Evolutionary conservation across 164 flowering plant species (phyloP), one percentile per base, ranked within the genome.

Genomic region (Umbilicus rupestris): DNA sequence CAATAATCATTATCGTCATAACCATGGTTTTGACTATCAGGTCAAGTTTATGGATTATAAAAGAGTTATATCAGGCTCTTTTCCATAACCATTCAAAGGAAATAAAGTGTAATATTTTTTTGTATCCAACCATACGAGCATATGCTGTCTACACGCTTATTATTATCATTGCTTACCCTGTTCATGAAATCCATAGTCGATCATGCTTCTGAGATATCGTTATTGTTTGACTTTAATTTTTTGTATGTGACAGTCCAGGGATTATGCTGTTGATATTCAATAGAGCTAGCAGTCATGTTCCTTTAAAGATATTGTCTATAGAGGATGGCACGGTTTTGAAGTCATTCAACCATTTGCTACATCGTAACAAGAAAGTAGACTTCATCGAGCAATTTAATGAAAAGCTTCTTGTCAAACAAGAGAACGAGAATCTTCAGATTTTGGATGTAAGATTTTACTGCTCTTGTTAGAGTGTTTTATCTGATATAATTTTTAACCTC

Each of bases 251-350:
- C 74, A 92, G 98, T 68, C 98, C 98, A 46, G 98, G 96, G 4
- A 92, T 89, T 73, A 89, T 92, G 96, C 71, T 92, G 64, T 75
- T 92, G 79, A 92, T 89, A 66, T 89, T 83, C 65, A 69, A 73
- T 17, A 84, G 79, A 69, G 78, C 78, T 57, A 74, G 77, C 55
- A 66, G 89, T 60, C 82, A 82, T 78, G 96, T 92, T 55, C 94
- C 95, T 70, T 81, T 92, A 10, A 86, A 86, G 82, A 89, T 92
- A 70, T 75, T 92, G 19, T 88, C 95, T 1, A 92, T 92, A 29
- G 98, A 92, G 70, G 96, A 92, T 81, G 98, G 98, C 7, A 88
- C 95, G 9, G 96, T 89, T 71, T 83, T 89, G 20, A 92, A 89
- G 78, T 76, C 85, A 39, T 92, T 92, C 78, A 80, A 79, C 62